phyloP scores from a whole-genome alignment of 2,329 filamentous ascomycete genomes.

The Colletotrichum sp. region DNA sequence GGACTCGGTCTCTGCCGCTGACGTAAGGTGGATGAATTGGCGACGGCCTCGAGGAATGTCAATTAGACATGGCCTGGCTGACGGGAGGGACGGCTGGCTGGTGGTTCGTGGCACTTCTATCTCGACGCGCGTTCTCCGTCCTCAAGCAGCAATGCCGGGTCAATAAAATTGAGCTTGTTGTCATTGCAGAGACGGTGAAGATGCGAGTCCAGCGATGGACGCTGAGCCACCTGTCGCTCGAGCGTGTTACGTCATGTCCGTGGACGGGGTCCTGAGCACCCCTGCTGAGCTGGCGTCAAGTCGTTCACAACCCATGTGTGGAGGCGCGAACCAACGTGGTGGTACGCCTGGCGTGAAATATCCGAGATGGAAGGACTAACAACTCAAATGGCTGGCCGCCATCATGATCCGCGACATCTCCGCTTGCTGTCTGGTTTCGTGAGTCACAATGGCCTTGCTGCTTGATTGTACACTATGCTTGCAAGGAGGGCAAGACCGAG shows the following conservation, averaged over 20 bases:
- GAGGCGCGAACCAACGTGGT: neutral
- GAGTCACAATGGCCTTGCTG: neutral
- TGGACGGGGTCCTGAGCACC: neutral
- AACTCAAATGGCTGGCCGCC: neutral
- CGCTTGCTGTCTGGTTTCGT: neutral
- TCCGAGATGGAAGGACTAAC: neutral
- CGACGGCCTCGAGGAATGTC: neutral
- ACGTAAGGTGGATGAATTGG: neutral
- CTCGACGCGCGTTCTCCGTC: neutral
- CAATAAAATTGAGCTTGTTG: neutral
- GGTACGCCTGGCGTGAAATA: neutral
- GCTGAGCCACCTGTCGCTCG: neutral
- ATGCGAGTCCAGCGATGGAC: neutral
- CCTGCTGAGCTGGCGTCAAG: neutral
- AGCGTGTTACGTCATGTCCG: conserved; percentile 2
- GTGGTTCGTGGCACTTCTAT: neutral
- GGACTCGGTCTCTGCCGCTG: neutral
- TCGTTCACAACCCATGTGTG: neutral
- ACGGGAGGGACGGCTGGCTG: neutral
- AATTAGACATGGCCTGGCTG: neutral
- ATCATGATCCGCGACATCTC: neutral
- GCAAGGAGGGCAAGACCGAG: neutral
- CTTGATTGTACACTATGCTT: neutral
- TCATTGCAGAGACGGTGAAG: neutral
- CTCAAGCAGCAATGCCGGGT: neutral